Evolutionary conservation across 2,329 filamentous ascomycete genomes (phyloP), one percentile per base, ranked within the genome.

Genomic region (Fusarium beomiforme): DNA sequence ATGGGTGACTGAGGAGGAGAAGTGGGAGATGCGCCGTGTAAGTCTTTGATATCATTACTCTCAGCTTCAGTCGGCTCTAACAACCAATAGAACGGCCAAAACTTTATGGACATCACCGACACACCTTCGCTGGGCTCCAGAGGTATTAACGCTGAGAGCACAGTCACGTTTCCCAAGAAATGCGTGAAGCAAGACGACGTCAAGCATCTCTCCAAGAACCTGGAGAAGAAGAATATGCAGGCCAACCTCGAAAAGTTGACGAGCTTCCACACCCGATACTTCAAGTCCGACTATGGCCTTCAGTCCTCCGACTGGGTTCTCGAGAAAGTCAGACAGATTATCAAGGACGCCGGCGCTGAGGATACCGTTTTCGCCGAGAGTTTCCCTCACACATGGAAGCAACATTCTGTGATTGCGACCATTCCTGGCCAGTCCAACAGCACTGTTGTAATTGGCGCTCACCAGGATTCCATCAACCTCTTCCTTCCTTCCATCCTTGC

Each of bases 381-480:
- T 72, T 97, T 98, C 80, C 81, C 86, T 43, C 95, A 98, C 80
- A 82, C 90, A 2, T 99, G 95, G 95, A 91, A 92, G 68, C 95
- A 99, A 79, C 92, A 92, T 82, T 95, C 92, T 70, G 91, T 98
- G 78, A 97, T 98, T 78, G 95, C 94, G 26, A 95, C 92, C 10
- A 94, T 99, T 51, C 95, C 95, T 0, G 95, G 95, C 60, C 88
- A 92, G 83, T 92, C 89, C 64, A 91, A 96, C 77, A 92, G 91
- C 80, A 97, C 95, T 1, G 87, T 98, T 24, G 91, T 98, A 21
- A 91, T 98, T 72, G 95, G 95, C 56, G 94, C 95, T 2, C 95
- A 98, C 81, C 95, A 97, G 80, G 95, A 98, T 81, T 97, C 93
- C 76, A 97, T 97, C 83, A 98, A 98, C 82, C 86, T 97, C 47